phyloP scores from a whole-genome alignment of 2,329 filamentous ascomycete genomes.

The Pseudogymnoascus sp. region DNA sequence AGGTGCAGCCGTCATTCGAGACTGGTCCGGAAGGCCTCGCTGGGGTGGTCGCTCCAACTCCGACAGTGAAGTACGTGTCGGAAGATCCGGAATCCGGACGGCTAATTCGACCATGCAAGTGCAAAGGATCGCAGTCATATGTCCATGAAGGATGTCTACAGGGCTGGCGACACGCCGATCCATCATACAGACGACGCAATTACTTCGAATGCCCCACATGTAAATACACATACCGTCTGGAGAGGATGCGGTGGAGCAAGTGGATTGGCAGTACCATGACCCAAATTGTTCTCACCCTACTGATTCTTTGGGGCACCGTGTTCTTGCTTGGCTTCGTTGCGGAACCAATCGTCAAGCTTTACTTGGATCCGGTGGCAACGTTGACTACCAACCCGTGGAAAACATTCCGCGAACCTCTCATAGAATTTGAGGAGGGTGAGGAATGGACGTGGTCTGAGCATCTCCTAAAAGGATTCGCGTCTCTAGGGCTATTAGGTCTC shows the following conservation, averaged over 20 bases:
- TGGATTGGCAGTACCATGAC: constrained; percentile 58
- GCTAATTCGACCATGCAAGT: constrained; percentile 82
- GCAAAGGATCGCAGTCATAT: constrained; percentile 87
- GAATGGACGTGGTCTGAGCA: constrained; percentile 66
- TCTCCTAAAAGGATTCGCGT: constrained; percentile 83
- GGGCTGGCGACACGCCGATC: constrained; percentile 70
- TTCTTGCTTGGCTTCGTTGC: constrained; percentile 86
- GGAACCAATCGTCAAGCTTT: constrained; percentile 84
- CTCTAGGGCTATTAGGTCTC: constrained; percentile 77
- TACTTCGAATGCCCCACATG: constrained; percentile 88
- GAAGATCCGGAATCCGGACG: constrained; percentile 65
- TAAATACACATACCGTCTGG: constrained; percentile 70
- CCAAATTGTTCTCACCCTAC: constrained; percentile 61
- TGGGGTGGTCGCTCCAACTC: constrained; percentile 44
- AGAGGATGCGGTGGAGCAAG: constrained; percentile 66
- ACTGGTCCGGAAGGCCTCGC: constrained; percentile 44
- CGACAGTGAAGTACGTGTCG: constrained; percentile 61
- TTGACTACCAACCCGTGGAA: constrained; percentile 37
- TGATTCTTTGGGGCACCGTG: constrained; percentile 61
- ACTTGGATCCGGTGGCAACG: constrained; percentile 66
- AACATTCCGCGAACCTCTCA: constrained; percentile 33
- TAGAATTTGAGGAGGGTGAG: constrained; percentile 37
- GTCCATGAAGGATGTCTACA: constrained; percentile 88
- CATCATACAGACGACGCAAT: constrained; percentile 53
- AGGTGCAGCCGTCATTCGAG: constrained; percentile 50